phyloP scores from a whole-genome alignment of 345 rosid species.

The thale cress (Arabidopsis thaliana) region DNA sequence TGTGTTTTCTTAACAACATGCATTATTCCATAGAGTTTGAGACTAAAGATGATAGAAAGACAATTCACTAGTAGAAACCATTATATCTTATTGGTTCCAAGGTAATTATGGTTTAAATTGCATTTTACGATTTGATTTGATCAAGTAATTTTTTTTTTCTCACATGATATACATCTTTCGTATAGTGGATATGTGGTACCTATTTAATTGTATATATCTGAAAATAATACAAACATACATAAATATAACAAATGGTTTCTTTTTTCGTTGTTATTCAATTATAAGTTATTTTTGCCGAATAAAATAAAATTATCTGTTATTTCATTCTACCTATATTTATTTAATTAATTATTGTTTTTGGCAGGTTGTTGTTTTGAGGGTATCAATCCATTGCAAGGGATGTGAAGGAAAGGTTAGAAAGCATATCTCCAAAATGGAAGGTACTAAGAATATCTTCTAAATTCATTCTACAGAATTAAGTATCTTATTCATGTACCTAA shows the following conservation, averaged over 20 bases:
- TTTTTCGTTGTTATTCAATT: neutral
- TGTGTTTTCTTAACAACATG: neutral
- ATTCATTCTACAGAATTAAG: neutral
- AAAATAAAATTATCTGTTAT: no score
- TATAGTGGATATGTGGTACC: neutral
- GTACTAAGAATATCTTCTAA: constrained; percentile 41
- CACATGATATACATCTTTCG: neutral
- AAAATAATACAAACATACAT: constrained; percentile 1
- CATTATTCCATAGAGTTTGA: neutral
- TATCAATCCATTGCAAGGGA: constrained; percentile 94
- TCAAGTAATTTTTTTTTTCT: neutral
- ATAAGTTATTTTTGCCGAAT: neutral
- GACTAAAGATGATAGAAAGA: neutral
- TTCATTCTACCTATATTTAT: neutral
- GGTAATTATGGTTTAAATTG: neutral
- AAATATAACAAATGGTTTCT: constrained; percentile 5
- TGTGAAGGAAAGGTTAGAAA: constrained; percentile 95
- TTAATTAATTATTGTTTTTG: neutral
- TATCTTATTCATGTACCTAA: constrained; percentile 4
- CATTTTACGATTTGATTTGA: neutral
- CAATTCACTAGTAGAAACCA: neutral
- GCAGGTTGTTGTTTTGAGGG: constrained; percentile 88
- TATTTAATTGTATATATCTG: neutral
- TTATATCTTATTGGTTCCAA: neutral
- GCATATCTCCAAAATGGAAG: constrained; percentile 95